Conservation (phyloP, 345 rosid genomes). For the Clarkia xantiana region DNA sequence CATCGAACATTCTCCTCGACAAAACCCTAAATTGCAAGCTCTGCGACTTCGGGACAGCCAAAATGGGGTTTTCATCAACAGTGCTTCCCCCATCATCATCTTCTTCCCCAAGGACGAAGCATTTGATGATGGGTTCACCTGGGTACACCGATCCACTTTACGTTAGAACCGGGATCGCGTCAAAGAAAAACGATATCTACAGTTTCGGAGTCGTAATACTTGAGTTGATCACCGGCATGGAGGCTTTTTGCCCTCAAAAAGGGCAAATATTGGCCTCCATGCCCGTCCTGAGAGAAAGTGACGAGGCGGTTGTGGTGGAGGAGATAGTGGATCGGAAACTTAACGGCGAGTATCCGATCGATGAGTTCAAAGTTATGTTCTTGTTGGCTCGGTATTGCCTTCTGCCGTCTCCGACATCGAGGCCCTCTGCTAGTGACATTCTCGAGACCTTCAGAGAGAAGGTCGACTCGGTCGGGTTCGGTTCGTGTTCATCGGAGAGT, state of each 20-base stretch:
- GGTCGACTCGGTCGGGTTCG: constrained; percentile 6
- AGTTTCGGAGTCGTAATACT: constrained; percentile 65
- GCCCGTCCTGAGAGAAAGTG: constrained; percentile 13
- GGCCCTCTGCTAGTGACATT: constrained; percentile 56
- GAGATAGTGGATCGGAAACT: constrained; percentile 50
- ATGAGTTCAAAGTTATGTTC: constrained; percentile 45
- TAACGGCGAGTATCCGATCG: constrained; percentile 28
- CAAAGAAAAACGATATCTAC: constrained; percentile 75
- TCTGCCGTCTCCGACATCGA: constrained; percentile 27
- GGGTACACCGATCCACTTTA: constrained; percentile 92
- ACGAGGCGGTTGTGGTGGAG: constrained; percentile 8
- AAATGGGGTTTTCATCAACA: constrained; percentile 65
- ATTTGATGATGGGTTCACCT: constrained; percentile 63
- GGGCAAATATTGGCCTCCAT: constrained; percentile 39
- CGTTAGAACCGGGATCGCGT: constrained; percentile 61
- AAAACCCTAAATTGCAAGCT: constrained; percentile 55
- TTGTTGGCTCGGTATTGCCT: constrained; percentile 39
- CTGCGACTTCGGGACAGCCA: constrained; percentile 79
- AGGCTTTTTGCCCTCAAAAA: constrained; percentile 50
- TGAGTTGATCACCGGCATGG: constrained; percentile 60
- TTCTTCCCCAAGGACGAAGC: constrained; percentile 20
- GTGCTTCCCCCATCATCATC: constrained; percentile 28
- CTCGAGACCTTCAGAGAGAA: constrained; percentile 20
- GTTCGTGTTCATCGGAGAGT: no score
- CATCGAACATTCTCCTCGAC: constrained; percentile 69